phyloP scores from a whole-genome alignment of 2,329 filamentous ascomycete genomes.

The Teratosphaeria epicoccoides region DNA sequence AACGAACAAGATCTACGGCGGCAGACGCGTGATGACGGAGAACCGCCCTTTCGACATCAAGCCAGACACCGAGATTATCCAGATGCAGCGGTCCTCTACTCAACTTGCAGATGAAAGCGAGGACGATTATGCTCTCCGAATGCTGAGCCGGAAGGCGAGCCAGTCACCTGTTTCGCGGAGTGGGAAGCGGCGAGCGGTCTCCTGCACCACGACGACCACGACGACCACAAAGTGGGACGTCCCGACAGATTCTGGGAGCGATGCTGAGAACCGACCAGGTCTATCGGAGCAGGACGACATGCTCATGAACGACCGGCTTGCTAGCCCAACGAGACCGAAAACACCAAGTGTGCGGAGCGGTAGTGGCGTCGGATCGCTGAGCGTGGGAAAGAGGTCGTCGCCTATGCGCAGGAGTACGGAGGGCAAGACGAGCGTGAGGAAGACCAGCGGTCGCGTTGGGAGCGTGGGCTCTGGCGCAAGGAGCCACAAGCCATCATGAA shows the following conservation, averaged over 20 bases:
- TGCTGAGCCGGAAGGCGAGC: constrained; percentile 56
- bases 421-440: constrained; percentile 38
- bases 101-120: constrained; percentile 58
- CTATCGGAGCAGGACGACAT: constrained; percentile 17
- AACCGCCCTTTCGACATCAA: constrained; percentile 41
- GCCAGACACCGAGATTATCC: constrained; percentile 49
- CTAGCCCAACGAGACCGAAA: constrained; percentile 29
- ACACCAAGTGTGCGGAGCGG: constrained; percentile 34
- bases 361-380: constrained; percentile 35
- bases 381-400: constrained; percentile 36
- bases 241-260: constrained; percentile 34
- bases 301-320: constrained; percentile 14
- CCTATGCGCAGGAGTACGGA: constrained; percentile 37
- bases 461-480: constrained; percentile 26
- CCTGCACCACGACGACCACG: constrained; percentile 64
- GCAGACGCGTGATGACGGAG: constrained; percentile 42
- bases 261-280: constrained; percentile 33
- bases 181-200: constrained; percentile 59
- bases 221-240: constrained; percentile 41
- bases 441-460: constrained; percentile 42
- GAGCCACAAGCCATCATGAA: constrained; percentile 9
- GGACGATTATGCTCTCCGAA: constrained; percentile 72
- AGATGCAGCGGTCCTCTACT: constrained; percentile 50
- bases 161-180: constrained; percentile 47
- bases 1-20: constrained; percentile 65